Percentiles rank a stretch among this genome's conserved stretches.
Conservation (phyloP, 495 filamentous ascomycete genomes). For the Penicillium pulvis region DNA sequence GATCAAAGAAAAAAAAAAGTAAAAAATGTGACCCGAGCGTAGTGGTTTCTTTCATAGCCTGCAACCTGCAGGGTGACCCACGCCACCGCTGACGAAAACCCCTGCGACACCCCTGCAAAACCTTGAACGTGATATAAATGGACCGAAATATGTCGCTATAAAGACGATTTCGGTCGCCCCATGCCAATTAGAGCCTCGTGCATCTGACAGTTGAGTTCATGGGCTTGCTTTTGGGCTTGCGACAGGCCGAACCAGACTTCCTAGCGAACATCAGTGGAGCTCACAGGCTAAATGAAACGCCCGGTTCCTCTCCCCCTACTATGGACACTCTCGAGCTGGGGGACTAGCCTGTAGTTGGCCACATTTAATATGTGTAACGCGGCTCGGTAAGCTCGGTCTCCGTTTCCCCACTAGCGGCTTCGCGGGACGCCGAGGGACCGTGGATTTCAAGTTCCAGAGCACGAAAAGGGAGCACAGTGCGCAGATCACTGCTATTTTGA, state of each 20-base stretch:
- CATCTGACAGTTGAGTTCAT: not conserved
- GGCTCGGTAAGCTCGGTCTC: not conserved
- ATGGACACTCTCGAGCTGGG: not conserved
- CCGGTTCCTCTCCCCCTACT: not conserved
- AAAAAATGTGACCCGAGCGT: not conserved
- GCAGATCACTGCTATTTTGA: not conserved
- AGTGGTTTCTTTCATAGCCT: not conserved
- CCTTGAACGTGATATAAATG: not conserved
- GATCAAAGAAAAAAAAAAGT: not conserved
- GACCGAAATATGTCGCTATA: not conserved
- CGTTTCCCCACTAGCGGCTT: not conserved
- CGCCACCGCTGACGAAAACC: not conserved
- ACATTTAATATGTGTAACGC: not conserved
- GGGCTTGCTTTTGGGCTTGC: not conserved
- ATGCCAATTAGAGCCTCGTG: not conserved
- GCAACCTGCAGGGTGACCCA: not conserved
- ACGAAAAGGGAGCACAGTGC: not conserved
- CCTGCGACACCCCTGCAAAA: not conserved
- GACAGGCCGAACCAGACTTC: not conserved
- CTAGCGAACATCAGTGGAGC: not conserved
- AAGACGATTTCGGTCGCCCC: too few species aligned
- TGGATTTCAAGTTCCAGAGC: not conserved
- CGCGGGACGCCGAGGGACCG: not conserved
- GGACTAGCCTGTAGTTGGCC: not conserved
- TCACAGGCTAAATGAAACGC: not conserved